phyloP scores from a whole-genome alignment of 257 asterid genomes.

The Eucommia ulmoides region DNA sequence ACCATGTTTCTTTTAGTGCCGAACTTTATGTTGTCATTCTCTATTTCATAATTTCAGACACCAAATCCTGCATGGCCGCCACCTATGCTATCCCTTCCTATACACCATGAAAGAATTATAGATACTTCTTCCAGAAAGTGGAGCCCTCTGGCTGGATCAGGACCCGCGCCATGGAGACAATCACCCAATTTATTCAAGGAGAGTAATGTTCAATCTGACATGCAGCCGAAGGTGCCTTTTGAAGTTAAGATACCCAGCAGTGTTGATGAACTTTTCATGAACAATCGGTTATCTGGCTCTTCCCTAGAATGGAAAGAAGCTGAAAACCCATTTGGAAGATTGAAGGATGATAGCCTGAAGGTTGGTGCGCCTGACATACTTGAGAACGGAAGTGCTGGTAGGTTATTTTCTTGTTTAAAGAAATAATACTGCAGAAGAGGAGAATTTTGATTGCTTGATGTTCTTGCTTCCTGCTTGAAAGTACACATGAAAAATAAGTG shows the following conservation, averaged over 20 bases:
- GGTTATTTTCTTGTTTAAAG: no score
- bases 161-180: slow-evolving; percentile 77
- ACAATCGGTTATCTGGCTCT: slow-evolving; percentile 34
- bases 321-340: slow-evolving; percentile 35
- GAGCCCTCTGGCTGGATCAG: slow-evolving; percentile 71
- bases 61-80: slow-evolving; percentile 99
- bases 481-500: no score
- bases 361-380: slow-evolving; percentile 29
- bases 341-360: slow-evolving; percentile 36
- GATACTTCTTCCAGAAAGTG: slow-evolving; percentile 49
- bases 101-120: slow-evolving; percentile 71
- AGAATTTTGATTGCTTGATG: background rate
- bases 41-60: slow-evolving; percentile 30
- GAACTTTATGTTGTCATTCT: background rate
- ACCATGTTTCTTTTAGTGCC: no score
- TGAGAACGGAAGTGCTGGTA: slow-evolving; percentile 58
- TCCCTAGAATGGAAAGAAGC: slow-evolving; percentile 31
- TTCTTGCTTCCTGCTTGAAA: no score
- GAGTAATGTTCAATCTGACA: slow-evolving; percentile 34
- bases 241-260: slow-evolving; percentile 36
- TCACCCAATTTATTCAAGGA: slow-evolving; percentile 57
- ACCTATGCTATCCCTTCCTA: slow-evolving; percentile 73
- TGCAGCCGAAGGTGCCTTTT: slow-evolving; percentile 35
- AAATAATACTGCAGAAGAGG: no score
- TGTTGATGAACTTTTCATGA: slow-evolving; percentile 20